Conservation (phyloP, 2,329 filamentous ascomycete genomes). For the Dothideomycetes sp. region DNA sequence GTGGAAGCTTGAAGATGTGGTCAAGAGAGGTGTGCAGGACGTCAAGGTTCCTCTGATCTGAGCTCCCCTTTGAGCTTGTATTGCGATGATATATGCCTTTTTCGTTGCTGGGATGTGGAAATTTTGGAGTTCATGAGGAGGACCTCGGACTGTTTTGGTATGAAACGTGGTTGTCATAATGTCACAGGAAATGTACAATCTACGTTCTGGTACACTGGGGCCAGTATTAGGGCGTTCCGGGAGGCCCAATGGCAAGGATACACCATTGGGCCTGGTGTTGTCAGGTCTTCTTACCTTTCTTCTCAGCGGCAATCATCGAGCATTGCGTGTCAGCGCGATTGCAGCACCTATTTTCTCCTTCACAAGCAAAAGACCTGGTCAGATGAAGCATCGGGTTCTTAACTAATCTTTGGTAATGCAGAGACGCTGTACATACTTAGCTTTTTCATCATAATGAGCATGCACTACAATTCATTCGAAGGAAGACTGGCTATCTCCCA, state of each 20-base stretch:
- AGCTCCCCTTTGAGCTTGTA: neutral
- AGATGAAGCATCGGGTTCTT: neutral
- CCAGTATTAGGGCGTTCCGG: too few relatives aligned
- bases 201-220: too few relatives aligned
- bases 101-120: neutral
- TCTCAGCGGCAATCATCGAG: too few relatives aligned
- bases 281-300: too few relatives aligned
- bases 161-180: neutral
- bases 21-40: conserved; percentile 63
- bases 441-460: neutral
- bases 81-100: neutral
- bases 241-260: too few relatives aligned
- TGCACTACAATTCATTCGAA: neutral
- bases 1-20: conserved; percentile 67
- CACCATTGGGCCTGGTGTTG: too few relatives aligned
- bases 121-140: neutral
- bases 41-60: conserved; percentile 52
- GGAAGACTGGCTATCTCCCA: too few relatives aligned
- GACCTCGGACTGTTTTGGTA: neutral
- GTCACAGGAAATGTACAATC: too few relatives aligned
- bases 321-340: neutral
- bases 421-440: neutral
- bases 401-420: neutral
- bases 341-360: neutral
- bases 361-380: neutral